phyloP scores from a whole-genome alignment of 768 basidiomycete genomes.

The Leucocoprinus sp. region DNA sequence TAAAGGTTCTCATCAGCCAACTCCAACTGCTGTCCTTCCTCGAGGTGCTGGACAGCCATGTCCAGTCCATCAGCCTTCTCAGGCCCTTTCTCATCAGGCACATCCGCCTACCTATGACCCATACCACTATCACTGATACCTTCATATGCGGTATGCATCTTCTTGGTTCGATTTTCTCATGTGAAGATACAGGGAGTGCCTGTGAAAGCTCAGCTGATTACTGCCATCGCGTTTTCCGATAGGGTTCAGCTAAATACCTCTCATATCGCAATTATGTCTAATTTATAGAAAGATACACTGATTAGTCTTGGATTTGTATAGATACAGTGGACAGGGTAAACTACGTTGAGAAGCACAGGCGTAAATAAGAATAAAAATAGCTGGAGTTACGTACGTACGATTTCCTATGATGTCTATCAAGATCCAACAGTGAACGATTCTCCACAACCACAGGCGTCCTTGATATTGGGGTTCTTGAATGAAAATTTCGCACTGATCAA shows the following conservation, averaged over 20 bases:
- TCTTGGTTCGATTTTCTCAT: too few relatives aligned
- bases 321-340: slow-evolving; percentile 6
- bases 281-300: slow-evolving; percentile 6
- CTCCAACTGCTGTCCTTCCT: background rate
- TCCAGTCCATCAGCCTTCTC: background rate
- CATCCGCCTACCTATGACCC: slow-evolving; percentile 1
- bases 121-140: background rate
- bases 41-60: background rate
- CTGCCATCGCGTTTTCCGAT: background rate
- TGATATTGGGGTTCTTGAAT: slow-evolving; percentile 89
- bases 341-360: background rate
- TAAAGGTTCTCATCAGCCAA: slow-evolving; percentile 6
- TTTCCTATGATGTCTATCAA: slow-evolving; percentile 17
- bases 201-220: too few relatives aligned
- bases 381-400: background rate
- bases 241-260: background rate
- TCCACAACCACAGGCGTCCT: slow-evolving; percentile 91
- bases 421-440: slow-evolving; percentile 75
- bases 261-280: slow-evolving; percentile 2
- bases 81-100: background rate
- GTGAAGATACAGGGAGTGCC: too few relatives aligned
- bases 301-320: background rate
- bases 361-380: too few relatives aligned
- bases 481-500: slow-evolving; percentile 67
- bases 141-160: background rate